A percentile compares a stretch with the other conserved stretches of the same genome.
These are phyloP conservation scores for Calonectria fujianensis DNA, from an alignment of 2,329 filamentous ascomycete species.

Conservation along the genomic window DNA sequence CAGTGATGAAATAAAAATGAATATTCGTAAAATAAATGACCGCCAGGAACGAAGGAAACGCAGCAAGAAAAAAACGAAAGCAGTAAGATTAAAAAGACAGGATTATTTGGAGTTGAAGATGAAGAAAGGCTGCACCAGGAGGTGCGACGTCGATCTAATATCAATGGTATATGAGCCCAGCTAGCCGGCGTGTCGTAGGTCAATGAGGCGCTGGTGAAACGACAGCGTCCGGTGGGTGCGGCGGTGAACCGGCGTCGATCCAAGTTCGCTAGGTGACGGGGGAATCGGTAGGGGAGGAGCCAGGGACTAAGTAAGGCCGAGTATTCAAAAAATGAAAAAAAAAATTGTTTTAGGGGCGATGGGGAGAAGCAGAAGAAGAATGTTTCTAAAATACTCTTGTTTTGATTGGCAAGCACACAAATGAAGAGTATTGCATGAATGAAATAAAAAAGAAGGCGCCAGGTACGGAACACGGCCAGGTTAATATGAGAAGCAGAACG, in stretches of 20 bases:
- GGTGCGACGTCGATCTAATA: conserved; percentile 9
- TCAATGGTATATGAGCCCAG: conserved; percentile 5
- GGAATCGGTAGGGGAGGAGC: conserved; percentile 11
- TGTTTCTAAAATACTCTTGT: conserved; percentile 3
- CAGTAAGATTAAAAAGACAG: conserved; percentile 30
- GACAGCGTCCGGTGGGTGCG: conserved; percentile 24
- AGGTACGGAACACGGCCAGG: background rate
- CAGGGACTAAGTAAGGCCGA: conserved; percentile 8
- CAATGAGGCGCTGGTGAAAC: conserved; percentile 40
- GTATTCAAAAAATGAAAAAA: background rate
- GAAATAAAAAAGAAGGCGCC: background rate
- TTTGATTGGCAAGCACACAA: background rate
- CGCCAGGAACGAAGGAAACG: conserved; percentile 12
- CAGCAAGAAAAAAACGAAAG: conserved; percentile 13
- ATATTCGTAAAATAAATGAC: background rate
- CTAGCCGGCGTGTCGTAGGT: conserved; percentile 1
- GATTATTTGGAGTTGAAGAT: conserved; percentile 11
- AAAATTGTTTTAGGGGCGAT: conserved; percentile 4
- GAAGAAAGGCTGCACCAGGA: background rate
- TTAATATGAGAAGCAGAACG: conserved; percentile 17
- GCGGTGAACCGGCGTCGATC: conserved; percentile 33
- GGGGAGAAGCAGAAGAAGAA: background rate
- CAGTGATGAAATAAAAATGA: background rate
- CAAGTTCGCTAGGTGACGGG: conserved; percentile 21
- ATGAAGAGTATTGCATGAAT: background rate